Evolutionary conservation across 2,329 filamentous ascomycete genomes (phyloP).

Genomic region (Fonsecaea monophora): DNA sequence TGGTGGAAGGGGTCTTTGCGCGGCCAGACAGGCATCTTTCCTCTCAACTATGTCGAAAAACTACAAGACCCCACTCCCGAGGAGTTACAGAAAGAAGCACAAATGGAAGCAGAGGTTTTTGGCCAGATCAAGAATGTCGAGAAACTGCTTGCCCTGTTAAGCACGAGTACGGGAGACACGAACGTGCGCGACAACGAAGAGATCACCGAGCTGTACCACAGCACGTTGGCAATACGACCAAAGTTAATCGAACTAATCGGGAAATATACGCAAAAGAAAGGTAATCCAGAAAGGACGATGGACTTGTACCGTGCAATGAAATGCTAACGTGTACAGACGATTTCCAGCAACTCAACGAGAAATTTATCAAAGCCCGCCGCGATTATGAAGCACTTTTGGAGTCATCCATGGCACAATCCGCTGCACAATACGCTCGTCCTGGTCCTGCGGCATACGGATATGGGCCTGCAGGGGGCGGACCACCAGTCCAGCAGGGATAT

Average conservation of each 20-base stretch:
- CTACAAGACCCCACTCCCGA: constrained; percentile 91
- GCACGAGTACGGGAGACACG: constrained; percentile 79
- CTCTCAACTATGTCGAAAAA: constrained; percentile 98
- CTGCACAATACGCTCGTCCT: constrained; percentile 59
- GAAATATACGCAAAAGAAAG: constrained; percentile 99
- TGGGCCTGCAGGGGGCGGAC: constrained; percentile 39
- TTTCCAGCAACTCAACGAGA: constrained; percentile 97
- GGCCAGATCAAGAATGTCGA: constrained; percentile 79
- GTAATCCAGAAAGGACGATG: constrained; percentile 55
- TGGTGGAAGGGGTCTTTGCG: constrained; percentile 98
- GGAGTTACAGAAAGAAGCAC: constrained; percentile 91
- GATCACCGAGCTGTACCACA: constrained; percentile 89
- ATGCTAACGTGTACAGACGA: constrained; percentile 70
- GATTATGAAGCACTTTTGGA: constrained; percentile 97
- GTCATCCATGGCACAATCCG: constrained; percentile 94
- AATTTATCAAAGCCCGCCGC: constrained; percentile 97
- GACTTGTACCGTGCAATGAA: neutral
- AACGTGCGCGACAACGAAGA: constrained; percentile 95
- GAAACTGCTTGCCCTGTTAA: constrained; percentile 85
- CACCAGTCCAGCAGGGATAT: constrained; percentile 39
- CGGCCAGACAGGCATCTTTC: constrained; percentile 96
- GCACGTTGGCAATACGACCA: constrained; percentile 89
- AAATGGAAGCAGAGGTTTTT: constrained; percentile 87
- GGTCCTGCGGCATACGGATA: constrained; percentile 49
- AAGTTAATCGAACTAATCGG: constrained; percentile 98